A percentile compares a stretch with the other conserved stretches of the same genome.
Evolutionary conservation across 2,329 filamentous ascomycete species (phyloP).

Genomic region (Neofusicoccum laricinum): DNA sequence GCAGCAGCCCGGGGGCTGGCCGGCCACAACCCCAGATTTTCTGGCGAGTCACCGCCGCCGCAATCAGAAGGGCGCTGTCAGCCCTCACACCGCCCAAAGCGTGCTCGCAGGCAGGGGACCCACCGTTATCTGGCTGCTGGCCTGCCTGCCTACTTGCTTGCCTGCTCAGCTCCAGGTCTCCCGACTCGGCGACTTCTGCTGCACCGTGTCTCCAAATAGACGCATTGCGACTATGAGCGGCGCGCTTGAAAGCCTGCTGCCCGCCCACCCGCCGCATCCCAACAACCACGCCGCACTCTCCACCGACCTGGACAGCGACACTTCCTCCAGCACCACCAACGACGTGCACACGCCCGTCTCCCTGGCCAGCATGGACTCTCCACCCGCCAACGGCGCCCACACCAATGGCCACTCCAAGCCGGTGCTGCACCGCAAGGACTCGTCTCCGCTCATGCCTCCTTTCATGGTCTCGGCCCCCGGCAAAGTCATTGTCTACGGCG

Average conservation of each 20-base stretch:
- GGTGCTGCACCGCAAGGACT: constrained; percentile 24
- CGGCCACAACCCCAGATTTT: constrained; percentile 16
- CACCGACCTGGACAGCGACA: constrained; percentile 6
- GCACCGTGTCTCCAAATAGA: not conserved
- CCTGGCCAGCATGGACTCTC: constrained; percentile 5
- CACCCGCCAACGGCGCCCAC: not conserved
- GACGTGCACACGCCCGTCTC: constrained; percentile 4
- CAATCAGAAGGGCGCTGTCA: not conserved
- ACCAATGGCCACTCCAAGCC: constrained; percentile 12
- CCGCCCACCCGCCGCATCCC: not conserved
- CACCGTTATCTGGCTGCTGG: not conserved
- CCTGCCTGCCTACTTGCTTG: not conserved
- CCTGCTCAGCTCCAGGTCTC: not conserved
- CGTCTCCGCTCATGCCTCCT: constrained; percentile 68
- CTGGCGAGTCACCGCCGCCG: not conserved
- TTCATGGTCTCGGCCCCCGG: constrained; percentile 99
- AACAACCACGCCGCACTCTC: not conserved
- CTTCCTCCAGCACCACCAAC: constrained; percentile 2
- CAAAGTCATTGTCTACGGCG: constrained; percentile 97
- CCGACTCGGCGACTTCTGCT: not conserved
- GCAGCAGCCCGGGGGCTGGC: not conserved
- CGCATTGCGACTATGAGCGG: constrained; percentile 7
- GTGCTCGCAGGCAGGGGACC: not conserved
- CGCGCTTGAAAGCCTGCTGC: constrained; percentile 1
- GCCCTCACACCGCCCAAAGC: not conserved